A percentile compares a stretch with the other conserved stretches of the same genome.
Conservation (phyloP, 2,329 filamentous ascomycete species). For the Aspergillus sp. region DNA sequence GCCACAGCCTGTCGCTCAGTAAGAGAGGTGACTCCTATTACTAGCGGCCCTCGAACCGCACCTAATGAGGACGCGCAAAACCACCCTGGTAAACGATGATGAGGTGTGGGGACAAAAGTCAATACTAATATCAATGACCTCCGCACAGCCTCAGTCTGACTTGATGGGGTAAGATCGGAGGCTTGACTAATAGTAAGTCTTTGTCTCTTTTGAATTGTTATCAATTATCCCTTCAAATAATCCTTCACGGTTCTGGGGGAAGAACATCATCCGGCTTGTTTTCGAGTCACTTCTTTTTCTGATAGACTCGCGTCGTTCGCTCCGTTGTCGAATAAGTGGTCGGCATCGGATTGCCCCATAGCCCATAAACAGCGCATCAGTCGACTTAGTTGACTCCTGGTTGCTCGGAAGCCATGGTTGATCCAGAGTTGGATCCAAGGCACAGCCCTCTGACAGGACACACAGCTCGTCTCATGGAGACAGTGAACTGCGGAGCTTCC, state of each 20-base stretch:
- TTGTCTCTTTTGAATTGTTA: background rate
- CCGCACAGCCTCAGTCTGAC: constrained; percentile 33
- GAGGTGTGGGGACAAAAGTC: constrained; percentile 24
- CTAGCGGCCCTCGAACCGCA: constrained; percentile 1
- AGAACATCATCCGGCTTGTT: constrained; percentile 16
- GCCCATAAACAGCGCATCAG: constrained; percentile 2
- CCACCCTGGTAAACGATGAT: constrained; percentile 11
- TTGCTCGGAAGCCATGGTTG: constrained; percentile 17
- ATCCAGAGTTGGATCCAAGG: constrained; percentile 25
- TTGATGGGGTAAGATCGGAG: constrained; percentile 10
- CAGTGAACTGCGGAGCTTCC: constrained; percentile 10
- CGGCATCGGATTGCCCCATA: background rate
- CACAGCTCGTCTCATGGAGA: background rate
- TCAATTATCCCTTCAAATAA: background rate
- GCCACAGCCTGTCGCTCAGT: constrained; percentile 3
- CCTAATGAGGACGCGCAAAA: constrained; percentile 19
- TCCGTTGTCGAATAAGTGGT: background rate
- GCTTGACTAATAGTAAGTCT: constrained; percentile 10
- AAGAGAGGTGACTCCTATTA: background rate
- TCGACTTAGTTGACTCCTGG: background rate
- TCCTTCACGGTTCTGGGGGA: background rate
- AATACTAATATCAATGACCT: constrained; percentile 5
- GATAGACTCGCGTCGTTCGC: background rate
- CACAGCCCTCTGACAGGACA: constrained; percentile 11
- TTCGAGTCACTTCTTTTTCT: background rate